These are phyloP conservation scores for Sideroxylon spinosum DNA, from an alignment of 179 eudicot species.

Conservation along the genomic window DNA sequence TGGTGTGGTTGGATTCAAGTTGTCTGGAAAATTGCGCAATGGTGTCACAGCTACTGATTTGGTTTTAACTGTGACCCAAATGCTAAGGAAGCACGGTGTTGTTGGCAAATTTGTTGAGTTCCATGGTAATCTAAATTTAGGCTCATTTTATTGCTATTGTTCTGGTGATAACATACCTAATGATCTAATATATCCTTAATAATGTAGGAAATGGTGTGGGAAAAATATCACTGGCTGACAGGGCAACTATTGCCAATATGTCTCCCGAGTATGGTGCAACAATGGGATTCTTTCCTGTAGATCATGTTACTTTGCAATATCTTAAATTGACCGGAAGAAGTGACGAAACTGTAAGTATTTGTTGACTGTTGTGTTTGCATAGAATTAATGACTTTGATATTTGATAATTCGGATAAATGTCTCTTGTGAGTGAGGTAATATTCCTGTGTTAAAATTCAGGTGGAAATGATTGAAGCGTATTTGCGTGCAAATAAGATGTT, in stretches of 20 bases:
- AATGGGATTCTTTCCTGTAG: conserved; percentile 60
- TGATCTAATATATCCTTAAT: neutral
- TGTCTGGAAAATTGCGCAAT: conserved; percentile 43
- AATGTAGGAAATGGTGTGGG: conserved; percentile 46
- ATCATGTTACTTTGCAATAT: conserved; percentile 52
- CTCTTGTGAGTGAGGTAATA: neutral
- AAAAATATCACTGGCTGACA: conserved; percentile 55
- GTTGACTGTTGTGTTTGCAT: neutral
- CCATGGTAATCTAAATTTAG: conserved; percentile 31
- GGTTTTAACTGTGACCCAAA: conserved; percentile 57
- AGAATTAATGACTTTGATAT: neutral
- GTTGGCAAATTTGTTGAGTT: conserved; percentile 60
- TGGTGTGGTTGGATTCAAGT: conserved; percentile 61
- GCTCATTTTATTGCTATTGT: neutral
- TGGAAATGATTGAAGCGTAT: conserved; percentile 56
- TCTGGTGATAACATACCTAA: neutral
- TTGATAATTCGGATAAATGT: neutral
- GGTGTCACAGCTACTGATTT: conserved; percentile 63
- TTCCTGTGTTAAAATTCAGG: conserved; percentile 26
- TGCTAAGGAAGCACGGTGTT: conserved; percentile 60
- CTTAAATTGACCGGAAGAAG: conserved; percentile 54
- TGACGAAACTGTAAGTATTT: conserved; percentile 44
- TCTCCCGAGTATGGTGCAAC: conserved; percentile 64
- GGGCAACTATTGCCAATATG: conserved; percentile 64
- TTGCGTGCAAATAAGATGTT: conserved; percentile 55